A percentile compares a stretch with the other conserved stretches of the same genome.
These are phyloP conservation scores for Pichia sp. DNA, from an alignment of 1,139 yeast species.

Conservation along the genomic window DNA sequence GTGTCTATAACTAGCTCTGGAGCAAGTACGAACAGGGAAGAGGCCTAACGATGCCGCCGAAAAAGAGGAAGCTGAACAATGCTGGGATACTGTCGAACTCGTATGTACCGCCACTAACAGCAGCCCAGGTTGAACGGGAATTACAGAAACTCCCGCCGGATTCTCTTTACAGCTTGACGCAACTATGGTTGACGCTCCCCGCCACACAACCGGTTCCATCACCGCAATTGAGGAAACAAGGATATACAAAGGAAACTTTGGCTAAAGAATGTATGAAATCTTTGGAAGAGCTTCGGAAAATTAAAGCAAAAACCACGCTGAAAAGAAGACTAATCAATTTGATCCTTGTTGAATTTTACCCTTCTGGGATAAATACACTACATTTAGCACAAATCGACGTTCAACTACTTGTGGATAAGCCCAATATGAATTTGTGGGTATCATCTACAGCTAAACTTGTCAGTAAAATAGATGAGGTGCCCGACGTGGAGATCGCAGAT, in stretches of 20 bases:
- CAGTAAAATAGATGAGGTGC: slow-evolving; percentile 1
- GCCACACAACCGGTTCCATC: slow-evolving; percentile 23
- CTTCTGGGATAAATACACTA: slow-evolving; percentile 54
- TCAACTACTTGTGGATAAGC: slow-evolving; percentile 52
- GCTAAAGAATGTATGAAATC: slow-evolving; percentile 11
- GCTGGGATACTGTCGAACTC: slow-evolving; percentile 28
- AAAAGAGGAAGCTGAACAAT: slow-evolving; percentile 9
- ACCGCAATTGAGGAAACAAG: slow-evolving; percentile 13
- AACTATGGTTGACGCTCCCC: slow-evolving; percentile 26
- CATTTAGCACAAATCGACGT: slow-evolving; percentile 73
- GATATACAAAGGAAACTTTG: slow-evolving; percentile 16
- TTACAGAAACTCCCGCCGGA: slow-evolving; percentile 22
- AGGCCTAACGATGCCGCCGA: slow-evolving; percentile 1
- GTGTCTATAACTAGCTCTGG: no score
- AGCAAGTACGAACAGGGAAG: no score
- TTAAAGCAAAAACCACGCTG: slow-evolving; percentile 16
- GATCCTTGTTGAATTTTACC: slow-evolving; percentile 51
- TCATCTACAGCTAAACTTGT: slow-evolving; percentile 45
- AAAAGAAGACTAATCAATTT: slow-evolving; percentile 44
- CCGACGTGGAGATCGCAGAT: slow-evolving; percentile 19
- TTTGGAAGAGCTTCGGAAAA: slow-evolving; percentile 15
- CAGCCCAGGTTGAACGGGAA: slow-evolving; percentile 20
- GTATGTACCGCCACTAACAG: slow-evolving; percentile 24
- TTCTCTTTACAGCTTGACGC: slow-evolving; percentile 25
- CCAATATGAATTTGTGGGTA: slow-evolving; percentile 48